Percentiles rank a stretch among this genome's conserved stretches.
These are phyloP conservation scores for Boletus subparvulus DNA, from an alignment of 768 basidiomycete genomes.

Conservation along the genomic window DNA sequence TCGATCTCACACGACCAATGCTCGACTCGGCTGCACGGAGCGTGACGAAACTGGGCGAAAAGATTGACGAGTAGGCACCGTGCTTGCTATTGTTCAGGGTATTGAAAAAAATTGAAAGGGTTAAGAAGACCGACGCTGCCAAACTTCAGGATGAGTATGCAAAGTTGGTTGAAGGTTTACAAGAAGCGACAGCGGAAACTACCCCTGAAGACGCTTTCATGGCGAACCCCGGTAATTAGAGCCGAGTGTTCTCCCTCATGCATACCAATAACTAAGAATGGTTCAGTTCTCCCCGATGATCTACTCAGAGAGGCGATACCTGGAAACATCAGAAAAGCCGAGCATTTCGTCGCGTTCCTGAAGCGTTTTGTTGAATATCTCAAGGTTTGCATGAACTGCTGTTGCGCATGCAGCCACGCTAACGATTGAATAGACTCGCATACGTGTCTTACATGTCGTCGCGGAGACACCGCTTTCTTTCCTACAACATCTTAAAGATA, in stretches of 20 bases:
- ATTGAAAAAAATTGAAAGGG: slow-evolving; percentile 48
- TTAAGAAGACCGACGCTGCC: slow-evolving; percentile 89
- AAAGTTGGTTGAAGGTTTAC: slow-evolving; percentile 90
- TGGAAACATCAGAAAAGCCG: slow-evolving; percentile 97
- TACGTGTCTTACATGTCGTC: slow-evolving; percentile 99
- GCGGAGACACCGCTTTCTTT: slow-evolving; percentile 98
- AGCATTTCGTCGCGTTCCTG: slow-evolving; percentile 97
- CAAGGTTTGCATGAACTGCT: slow-evolving; percentile 54
- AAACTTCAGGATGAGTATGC: slow-evolving; percentile 97
- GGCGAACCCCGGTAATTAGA: slow-evolving; percentile 79
- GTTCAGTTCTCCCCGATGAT: slow-evolving; percentile 88
- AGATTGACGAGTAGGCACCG: slow-evolving; percentile 84
- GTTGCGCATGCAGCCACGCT: slow-evolving; percentile 3
- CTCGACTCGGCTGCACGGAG: slow-evolving; percentile 91
- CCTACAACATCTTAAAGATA: slow-evolving; percentile 96
- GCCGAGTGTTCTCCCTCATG: neutral
- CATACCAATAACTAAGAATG: neutral
- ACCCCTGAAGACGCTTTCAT: slow-evolving; percentile 79
- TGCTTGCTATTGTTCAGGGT: neutral
- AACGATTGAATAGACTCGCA: slow-evolving; percentile 70
- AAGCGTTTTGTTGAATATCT: slow-evolving; percentile 98
- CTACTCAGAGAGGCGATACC: slow-evolving; percentile 93
- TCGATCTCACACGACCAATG: slow-evolving; percentile 97
- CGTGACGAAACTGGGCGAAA: slow-evolving; percentile 80
- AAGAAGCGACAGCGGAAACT: slow-evolving; percentile 62